Evolutionary conservation across 305 asterid genomes (phyloP), one percentile per base, ranked within the genome.

Genomic region (Fraxinus ornus): DNA sequence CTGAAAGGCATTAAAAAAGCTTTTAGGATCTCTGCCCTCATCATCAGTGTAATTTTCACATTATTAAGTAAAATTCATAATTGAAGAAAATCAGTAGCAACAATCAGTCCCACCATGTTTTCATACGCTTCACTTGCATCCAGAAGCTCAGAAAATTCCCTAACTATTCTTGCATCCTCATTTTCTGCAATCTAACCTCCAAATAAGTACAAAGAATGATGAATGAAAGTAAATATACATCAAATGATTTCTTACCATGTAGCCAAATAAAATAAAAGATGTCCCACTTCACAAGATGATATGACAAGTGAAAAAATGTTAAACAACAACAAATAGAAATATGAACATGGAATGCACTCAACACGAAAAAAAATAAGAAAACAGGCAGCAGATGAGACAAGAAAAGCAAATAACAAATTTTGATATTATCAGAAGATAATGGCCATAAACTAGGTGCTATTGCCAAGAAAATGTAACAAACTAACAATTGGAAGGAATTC

Each of bases 111-210:
- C 88, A 91, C 97, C 91, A 79, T 71, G 60, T 81, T 83, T 55
- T 47, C 82, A 77, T 86, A 87, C 24, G 90, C 90, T 88, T 89
- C 94, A 78, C 86, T 83, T 79, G 96, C 82, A 88, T 94, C 98
- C 39, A 95, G 87, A 55, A 95, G 87, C 88, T 94, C 95, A 0
- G 93, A 91, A 41, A 94, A 88, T 85, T 94, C 98, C 87, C 98
- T 84, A 76, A 90, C 71, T 70, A 85, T 76, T 83, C 99, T 90
- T 30, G 81, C 78, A 78, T 91, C 94, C 83, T 90, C 97, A 17
- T 86, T 88, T 86, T 94, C 98, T 96, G 93, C 95, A 93, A 88
- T 81, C 87, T 71, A 87, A 86, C 57, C 75, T 84, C 80, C 90
- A 81, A 75, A 73, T 89, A 80, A 89, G 79, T 82, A 81, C 82